Percentiles rank a stretch among this genome's conserved stretches.
These are phyloP conservation scores for Neostapfia colusana DNA, from an alignment of 176 grass and related monocot species.

Conservation along the genomic window DNA sequence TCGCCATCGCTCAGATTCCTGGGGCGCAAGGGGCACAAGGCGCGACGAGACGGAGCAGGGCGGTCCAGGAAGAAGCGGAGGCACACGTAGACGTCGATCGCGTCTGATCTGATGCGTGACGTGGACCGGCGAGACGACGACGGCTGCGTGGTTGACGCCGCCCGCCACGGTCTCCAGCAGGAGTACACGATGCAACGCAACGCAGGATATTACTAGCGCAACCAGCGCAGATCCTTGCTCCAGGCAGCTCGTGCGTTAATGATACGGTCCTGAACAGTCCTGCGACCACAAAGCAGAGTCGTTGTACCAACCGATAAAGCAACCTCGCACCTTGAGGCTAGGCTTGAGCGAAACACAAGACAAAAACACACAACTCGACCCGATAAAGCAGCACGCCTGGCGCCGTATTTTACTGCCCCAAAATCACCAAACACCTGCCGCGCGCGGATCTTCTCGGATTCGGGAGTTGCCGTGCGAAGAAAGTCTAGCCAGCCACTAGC, in stretches of 20 bases:
- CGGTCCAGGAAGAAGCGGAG: background rate
- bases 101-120: background rate
- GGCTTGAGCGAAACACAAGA: conserved; percentile 28
- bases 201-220: conserved; percentile 1
- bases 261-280: background rate
- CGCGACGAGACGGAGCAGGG: conserved; percentile 15
- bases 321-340: conserved; percentile 25
- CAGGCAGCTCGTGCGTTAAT: background rate
- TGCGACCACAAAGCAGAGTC: conserved; percentile 1
- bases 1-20: conserved; percentile 9
- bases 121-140: background rate
- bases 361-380: conserved; percentile 10
- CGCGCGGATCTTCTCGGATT: conserved; percentile 36
- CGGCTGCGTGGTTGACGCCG: conserved; percentile 33
- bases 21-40: conserved; percentile 20
- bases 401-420: background rate
- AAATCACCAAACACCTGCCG: background rate
- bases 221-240: conserved; percentile 17
- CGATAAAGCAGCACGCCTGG: background rate
- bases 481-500: background rate
- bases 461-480: background rate
- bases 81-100: background rate
- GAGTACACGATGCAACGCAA: too few species aligned
- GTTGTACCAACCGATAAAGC: conserved; percentile 44
- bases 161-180: background rate